These are phyloP conservation scores for Solanum raphanifolium DNA, from an alignment of 257 asterid genomes.

Conservation along the genomic window DNA sequence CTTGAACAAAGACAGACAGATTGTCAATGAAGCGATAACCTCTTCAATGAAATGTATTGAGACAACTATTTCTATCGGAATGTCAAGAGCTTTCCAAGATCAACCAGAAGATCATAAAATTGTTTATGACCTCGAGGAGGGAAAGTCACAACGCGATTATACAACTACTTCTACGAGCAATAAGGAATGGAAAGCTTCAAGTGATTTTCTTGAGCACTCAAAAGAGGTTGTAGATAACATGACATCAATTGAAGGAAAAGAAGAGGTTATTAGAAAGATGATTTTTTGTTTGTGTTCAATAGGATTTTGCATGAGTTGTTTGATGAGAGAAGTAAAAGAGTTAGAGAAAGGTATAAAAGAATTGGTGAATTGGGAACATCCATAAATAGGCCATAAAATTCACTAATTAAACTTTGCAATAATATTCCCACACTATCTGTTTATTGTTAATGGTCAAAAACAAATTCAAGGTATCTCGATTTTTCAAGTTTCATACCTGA, in stretches of 20 bases:
- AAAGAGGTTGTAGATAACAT: neutral
- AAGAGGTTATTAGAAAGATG: neutral
- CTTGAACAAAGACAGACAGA: slow-evolving; percentile 8
- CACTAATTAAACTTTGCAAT: neutral
- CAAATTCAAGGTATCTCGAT: neutral
- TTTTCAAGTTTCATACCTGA: too few species aligned
- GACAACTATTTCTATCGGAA: neutral
- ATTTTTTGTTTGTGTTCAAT: neutral
- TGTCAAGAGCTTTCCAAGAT: slow-evolving; percentile 4
- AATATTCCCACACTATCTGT: neutral
- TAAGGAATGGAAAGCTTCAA: slow-evolving; percentile 1
- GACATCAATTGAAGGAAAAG: neutral
- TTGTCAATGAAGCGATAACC: slow-evolving; percentile 11
- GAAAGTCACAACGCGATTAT: neutral
- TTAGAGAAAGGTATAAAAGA: slow-evolving; percentile 10
- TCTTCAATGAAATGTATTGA: neutral
- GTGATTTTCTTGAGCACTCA: slow-evolving; percentile 5
- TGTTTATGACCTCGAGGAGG: slow-evolving; percentile 25
- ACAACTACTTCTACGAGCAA: neutral
- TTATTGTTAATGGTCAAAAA: neutral
- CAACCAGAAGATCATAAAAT: neutral
- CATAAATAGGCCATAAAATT: neutral
- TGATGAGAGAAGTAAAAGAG: slow-evolving; percentile 20
- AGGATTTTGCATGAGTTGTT: slow-evolving; percentile 13
- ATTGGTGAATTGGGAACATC: slow-evolving; percentile 16